Percentiles rank a stretch among this genome's conserved stretches.
Conservation (phyloP, 2,329 filamentous ascomycete species). For the Colletotrichum truncatum region DNA sequence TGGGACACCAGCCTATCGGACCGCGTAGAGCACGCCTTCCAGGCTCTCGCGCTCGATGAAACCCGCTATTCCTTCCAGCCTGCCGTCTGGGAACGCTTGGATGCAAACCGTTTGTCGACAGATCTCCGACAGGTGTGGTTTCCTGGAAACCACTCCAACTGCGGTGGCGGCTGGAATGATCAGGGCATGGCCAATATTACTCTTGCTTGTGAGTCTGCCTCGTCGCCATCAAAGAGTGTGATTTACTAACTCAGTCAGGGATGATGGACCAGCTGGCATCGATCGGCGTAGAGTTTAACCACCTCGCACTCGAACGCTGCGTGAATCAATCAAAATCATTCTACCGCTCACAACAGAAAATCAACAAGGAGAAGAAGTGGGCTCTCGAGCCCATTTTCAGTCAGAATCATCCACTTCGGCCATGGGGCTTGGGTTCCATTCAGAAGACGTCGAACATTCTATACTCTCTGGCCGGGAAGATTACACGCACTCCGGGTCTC, state of each 20-base stretch:
- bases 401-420: constrained; percentile 56
- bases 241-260: constrained; percentile 43
- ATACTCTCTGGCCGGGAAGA: constrained; percentile 54
- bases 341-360: constrained; percentile 38
- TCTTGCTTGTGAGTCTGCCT: constrained; percentile 45
- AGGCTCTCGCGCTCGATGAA: constrained; percentile 68
- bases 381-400: constrained; percentile 58
- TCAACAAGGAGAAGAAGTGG: constrained; percentile 42
- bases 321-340: constrained; percentile 37
- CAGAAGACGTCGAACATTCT: constrained; percentile 47
- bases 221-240: background rate
- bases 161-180: constrained; percentile 73
- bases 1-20: constrained; percentile 63
- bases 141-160: constrained; percentile 75
- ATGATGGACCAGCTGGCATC: constrained; percentile 66
- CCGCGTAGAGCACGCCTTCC: constrained; percentile 65
- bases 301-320: constrained; percentile 50
- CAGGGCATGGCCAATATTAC: constrained; percentile 53
- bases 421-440: constrained; percentile 58
- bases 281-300: constrained; percentile 59
- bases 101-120: constrained; percentile 46
- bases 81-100: constrained; percentile 61
- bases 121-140: constrained; percentile 70
- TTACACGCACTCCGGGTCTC: constrained; percentile 55
- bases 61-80: constrained; percentile 62